Base-by-base conservation (phyloP, 257 asterid genomes). In the Anisodus tanguticus region DNA sequence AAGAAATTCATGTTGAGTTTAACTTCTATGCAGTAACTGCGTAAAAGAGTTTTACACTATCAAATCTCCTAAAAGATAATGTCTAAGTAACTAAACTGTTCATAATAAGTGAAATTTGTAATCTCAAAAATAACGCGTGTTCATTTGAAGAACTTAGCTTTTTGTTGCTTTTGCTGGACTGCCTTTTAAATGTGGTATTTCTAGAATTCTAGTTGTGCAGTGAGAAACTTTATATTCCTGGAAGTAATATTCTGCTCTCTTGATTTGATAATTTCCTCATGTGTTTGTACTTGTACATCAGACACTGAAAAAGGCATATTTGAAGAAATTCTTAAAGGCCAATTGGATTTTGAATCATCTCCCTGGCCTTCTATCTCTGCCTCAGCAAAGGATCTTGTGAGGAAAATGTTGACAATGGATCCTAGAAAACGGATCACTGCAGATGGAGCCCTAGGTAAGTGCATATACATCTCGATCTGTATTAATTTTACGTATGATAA, bases 301-400 rank as follows among this genome's bases (percentile, higher is more conserved):
- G 92, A 88, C 9, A 85, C 84, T 12, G 91, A 90, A 76, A 86
- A 83, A 17, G 91, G 82, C 60, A 88, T 88, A 72, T 88, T 90
- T 80, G 83, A 85, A 64, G 88, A 85, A 74, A 83, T 90, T 39
- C 47, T 55, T 37, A 57, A 81, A n/a, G 91, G 90, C 17, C 80
- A 77, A 10, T 81, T 88, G 10, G 91, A 90, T 83, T 79, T 90
- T 11, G 84, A 86, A 83, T 86, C 87, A 78, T 39, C 88, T 83
- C 91, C 91, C 19, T 90, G 92, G 92, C 91, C 91, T 83, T 85
- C 90, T 39, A 90, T 90, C 51, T 90, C 92, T 77, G 39, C 86
- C 26, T 80, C 88, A 55, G 92, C 92, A 51, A 90, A 90, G 83
- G 92, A 90, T 84, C 87, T 90, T 1, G 41, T 90, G 37, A 88